phyloP scores from a whole-genome alignment of 192 early-diverging fungal species.

The Mortierella antarctica region DNA sequence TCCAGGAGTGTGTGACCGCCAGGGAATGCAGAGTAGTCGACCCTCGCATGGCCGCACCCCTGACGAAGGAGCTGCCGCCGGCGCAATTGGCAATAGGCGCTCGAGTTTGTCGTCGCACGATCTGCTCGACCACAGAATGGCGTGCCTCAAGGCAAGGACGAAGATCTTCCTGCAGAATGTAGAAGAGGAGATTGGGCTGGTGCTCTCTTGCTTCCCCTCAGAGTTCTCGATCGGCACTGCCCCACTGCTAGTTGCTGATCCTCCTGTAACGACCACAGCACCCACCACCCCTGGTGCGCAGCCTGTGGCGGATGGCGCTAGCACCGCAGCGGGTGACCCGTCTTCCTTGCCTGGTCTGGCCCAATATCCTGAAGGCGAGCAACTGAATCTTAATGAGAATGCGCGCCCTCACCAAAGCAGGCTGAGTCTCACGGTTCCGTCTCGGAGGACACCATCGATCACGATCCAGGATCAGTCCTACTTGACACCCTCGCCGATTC shows the following conservation, averaged over 20 bases:
- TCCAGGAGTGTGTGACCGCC: not conserved
- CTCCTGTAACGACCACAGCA: not conserved
- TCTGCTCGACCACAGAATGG: constrained; percentile 24
- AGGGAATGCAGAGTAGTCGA: not conserved
- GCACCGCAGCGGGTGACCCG: not conserved
- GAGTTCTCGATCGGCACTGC: constrained; percentile 31
- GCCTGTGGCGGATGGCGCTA: not conserved
- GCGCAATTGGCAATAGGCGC: not conserved
- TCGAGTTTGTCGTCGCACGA: constrained; percentile 11
- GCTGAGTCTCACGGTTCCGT: constrained; percentile 9
- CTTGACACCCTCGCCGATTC: constrained; percentile 36
- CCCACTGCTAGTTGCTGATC: not conserved
- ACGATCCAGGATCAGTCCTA: constrained; percentile 42
- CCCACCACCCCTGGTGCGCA: not conserved
- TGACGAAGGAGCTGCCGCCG: constrained; percentile 14
- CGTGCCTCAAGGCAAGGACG: constrained; percentile 19
- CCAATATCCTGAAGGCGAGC: not conserved
- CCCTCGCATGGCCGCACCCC: constrained; percentile 12
- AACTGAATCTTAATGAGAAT: constrained; percentile 9
- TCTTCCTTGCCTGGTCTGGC: too few relatives aligned
- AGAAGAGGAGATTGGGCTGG: constrained; percentile 32
- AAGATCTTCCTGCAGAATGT: constrained; percentile 43
- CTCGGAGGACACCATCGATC: constrained; percentile 32
- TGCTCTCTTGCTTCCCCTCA: constrained; percentile 36
- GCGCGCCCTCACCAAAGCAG: constrained; percentile 8